A percentile compares a stretch with the other conserved stretches of the same genome.
phyloP scores from a whole-genome alignment of 2,329 filamentous ascomycete genomes.

The Monosporascus sp. region DNA sequence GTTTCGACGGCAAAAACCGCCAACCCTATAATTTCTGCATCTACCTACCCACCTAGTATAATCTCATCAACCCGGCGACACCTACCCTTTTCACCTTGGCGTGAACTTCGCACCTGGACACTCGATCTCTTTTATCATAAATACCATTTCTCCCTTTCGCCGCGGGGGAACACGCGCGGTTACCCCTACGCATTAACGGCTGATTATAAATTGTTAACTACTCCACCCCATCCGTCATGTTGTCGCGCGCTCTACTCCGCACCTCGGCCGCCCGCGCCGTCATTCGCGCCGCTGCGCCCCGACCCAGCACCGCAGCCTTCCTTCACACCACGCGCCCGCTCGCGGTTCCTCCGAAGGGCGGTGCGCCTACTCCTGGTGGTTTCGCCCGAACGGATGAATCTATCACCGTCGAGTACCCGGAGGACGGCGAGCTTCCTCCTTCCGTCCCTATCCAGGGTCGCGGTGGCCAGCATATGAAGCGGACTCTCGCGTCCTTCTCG shows the following conservation, averaged over 20 bases:
- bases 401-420: slow-evolving; percentile 74
- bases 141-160: neutral
- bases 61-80: neutral
- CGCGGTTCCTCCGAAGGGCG: slow-evolving; percentile 17
- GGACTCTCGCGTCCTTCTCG: slow-evolving; percentile 80
- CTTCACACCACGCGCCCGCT: slow-evolving; percentile 22
- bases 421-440: slow-evolving; percentile 66
- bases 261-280: slow-evolving; percentile 13
- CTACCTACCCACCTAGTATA: neutral
- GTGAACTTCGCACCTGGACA: neutral
- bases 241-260: slow-evolving; percentile 14
- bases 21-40: neutral
- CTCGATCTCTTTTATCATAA: neutral
- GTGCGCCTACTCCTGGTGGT: slow-evolving; percentile 44
- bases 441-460: slow-evolving; percentile 68
- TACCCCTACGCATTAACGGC: too few species aligned
- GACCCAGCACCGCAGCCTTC: slow-evolving; percentile 12
- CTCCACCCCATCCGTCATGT: slow-evolving; percentile 6
- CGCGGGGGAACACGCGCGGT: too few species aligned
- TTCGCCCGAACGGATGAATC: slow-evolving; percentile 76
- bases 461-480: slow-evolving; percentile 76
- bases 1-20: neutral
- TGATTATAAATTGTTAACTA: neutral
- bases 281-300: slow-evolving; percentile 12
- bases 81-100: neutral